Evolutionary conservation across 257 asterid genomes (phyloP).

Genomic region (Solanum ossicruentum): DNA sequence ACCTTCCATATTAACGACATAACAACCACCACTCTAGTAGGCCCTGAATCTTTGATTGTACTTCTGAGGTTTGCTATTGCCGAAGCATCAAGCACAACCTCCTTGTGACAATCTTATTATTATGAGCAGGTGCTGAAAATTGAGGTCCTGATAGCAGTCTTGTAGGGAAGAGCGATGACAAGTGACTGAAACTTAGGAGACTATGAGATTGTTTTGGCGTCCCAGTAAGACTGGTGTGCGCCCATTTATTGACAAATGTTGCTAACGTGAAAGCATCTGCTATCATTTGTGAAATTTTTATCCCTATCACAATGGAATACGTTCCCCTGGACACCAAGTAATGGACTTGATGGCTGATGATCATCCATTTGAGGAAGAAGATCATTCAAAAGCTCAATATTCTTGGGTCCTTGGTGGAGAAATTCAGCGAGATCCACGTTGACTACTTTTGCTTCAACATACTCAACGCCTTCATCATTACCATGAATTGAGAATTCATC

Average conservation of each 20-base stretch:
- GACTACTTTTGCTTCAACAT: neutral
- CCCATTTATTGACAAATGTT: neutral
- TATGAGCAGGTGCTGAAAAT: neutral
- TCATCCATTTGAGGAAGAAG: constrained; percentile 1
- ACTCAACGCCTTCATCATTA: neutral
- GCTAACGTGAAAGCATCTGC: neutral
- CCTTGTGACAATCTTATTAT: neutral
- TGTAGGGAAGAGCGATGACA: constrained; percentile 7
- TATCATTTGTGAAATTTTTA: neutral
- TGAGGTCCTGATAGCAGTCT: neutral
- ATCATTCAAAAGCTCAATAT: neutral
- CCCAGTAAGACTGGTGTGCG: neutral
- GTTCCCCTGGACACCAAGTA: neutral
- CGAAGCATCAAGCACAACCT: constrained; percentile 1
- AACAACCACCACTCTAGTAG: constrained; percentile 5
- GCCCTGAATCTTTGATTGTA: neutral
- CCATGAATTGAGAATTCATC: neutral
- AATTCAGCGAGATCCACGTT: neutral
- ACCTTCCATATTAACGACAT: constrained; percentile 6
- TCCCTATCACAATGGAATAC: neutral
- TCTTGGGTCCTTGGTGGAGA: neutral
- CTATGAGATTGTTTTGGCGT: neutral
- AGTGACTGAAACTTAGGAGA: neutral
- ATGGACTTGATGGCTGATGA: neutral
- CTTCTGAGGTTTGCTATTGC: neutral